Evolutionary conservation across 2,329 filamentous ascomycete genomes (phyloP), one percentile per base, ranked within the genome.

Genomic region (Hypoxylon sp.): DNA sequence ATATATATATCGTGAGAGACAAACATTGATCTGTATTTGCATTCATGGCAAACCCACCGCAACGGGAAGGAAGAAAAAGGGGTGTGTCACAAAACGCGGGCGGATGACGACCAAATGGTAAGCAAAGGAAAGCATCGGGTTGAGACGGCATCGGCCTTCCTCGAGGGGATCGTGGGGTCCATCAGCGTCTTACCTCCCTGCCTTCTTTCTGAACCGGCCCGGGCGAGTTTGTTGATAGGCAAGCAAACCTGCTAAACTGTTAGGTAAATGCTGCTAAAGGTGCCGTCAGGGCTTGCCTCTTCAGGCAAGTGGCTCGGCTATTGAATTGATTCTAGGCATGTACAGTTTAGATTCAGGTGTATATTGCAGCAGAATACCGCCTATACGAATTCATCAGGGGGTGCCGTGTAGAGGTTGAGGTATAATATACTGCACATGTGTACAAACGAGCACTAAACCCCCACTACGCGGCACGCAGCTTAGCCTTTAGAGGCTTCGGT

Each of bases 61-160:
- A 40, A 41, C 18, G 45, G 43, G 45, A 55, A 49, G 29, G 45
- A 17, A 48, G 29, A 27, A 26, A 24, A 27, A 35, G 20, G 35
- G 17, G 48, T 51, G 56, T 51, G 56, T 61, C 58, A 58, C 55
- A 43, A 55, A 47, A 48, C 21, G 41, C 35, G 38, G 40, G 35
- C 27, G 35, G 38, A 6, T 40, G 37, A 47, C 24, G 42, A 48
- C 38, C 47, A 51, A 15, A 38, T n/a, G 23, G 27, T 21, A 24
- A 51, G 10, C 10, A 26, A 53, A 57, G 60, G 56, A 54, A 60
- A 60, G 13, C 52, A 20, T 51, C 52, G 56, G 60, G 46, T 60
- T 55, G 48, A 59, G 11, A 33, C 59, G 55, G 51, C 55, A 35
- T 35, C 31, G 31, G 31, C 37, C 48, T 55, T 50, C 37, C 50